These are phyloP conservation scores for Pavlovales sp. DNA, from an alignment of 208 protist species.

Conservation along the genomic window DNA sequence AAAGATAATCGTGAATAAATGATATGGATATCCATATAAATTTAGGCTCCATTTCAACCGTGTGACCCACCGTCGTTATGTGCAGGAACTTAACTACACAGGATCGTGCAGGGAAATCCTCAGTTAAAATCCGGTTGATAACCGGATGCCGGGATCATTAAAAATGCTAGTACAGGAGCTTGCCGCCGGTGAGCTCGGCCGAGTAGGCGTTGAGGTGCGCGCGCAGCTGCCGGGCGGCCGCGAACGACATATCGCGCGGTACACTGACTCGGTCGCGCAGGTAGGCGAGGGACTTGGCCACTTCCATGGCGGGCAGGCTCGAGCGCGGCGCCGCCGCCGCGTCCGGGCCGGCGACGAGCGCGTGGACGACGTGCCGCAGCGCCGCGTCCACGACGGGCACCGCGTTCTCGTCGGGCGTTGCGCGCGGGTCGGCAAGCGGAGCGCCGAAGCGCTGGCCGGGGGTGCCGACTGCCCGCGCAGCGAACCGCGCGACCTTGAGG, in stretches of 20 bases:
- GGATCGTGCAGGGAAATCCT: too few species aligned
- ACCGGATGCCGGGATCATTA: too few species aligned
- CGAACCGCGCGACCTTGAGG: background rate
- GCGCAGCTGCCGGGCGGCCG: background rate
- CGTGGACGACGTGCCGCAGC: slow-evolving; percentile 21
- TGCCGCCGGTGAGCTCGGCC: background rate
- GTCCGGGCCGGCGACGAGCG: slow-evolving; percentile 6
- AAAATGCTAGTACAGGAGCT: background rate
- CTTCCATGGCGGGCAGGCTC: background rate
- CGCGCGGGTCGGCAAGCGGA: slow-evolving; percentile 1
- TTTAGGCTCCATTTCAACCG: too few species aligned
- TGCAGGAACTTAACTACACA: too few species aligned
- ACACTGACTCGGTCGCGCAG: slow-evolving; percentile 23
- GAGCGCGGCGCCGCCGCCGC: background rate
- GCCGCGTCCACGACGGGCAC: background rate
- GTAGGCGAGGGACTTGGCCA: background rate
- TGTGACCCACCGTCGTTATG: too few species aligned
- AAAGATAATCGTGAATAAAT: too few species aligned
- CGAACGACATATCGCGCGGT: slow-evolving; percentile 16
- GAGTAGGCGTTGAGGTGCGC: slow-evolving; percentile 10
- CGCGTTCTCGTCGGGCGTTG: background rate
- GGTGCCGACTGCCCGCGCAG: background rate
- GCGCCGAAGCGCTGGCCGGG: slow-evolving; percentile 6
- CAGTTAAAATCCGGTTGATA: too few species aligned
- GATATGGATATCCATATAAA: too few species aligned